Percentiles rank a stretch among this genome's conserved stretches.
Conservation (phyloP, 2,329 filamentous ascomycete genomes). For the Pseudonectria foliicola region DNA sequence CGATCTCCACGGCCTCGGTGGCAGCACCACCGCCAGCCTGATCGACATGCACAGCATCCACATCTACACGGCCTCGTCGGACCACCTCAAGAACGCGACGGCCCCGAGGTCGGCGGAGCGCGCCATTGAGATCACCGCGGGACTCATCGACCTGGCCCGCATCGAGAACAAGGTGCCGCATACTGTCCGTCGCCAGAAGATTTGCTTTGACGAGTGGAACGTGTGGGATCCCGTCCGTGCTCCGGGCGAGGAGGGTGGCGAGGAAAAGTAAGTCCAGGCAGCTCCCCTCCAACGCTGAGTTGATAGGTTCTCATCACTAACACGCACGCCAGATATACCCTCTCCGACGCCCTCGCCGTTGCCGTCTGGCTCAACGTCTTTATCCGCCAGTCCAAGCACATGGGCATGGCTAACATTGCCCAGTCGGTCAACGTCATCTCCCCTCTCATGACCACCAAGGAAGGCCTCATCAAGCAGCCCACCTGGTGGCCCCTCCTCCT, state of each 20-base stretch:
- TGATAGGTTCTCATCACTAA: too few species aligned
- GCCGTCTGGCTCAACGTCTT: slow-evolving; percentile 71
- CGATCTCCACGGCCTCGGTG: slow-evolving; percentile 26
- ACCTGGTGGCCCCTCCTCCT: slow-evolving; percentile 70
- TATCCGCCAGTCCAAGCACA: slow-evolving; percentile 59
- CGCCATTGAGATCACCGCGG: slow-evolving; percentile 62
- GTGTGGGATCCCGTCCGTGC: slow-evolving; percentile 71
- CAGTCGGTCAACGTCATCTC: slow-evolving; percentile 74
- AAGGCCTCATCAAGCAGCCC: slow-evolving; percentile 61
- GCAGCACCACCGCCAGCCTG: slow-evolving; percentile 32
- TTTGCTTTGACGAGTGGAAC: slow-evolving; percentile 84
- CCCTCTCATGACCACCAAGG: slow-evolving; percentile 63
- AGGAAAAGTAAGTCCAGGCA: slow-evolving; percentile 46
- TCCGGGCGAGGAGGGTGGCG: slow-evolving; percentile 63
- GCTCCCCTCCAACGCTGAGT: too few species aligned
- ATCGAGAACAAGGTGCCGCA: slow-evolving; percentile 59
- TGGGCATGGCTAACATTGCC: slow-evolving; percentile 75
- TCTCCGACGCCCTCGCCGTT: slow-evolving; percentile 71
- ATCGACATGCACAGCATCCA: slow-evolving; percentile 81
- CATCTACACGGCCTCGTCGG: slow-evolving; percentile 59
- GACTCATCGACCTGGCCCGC: slow-evolving; percentile 65
- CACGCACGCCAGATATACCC: slow-evolving; percentile 45
- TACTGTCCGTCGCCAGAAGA: slow-evolving; percentile 54
- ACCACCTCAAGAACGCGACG: slow-evolving; percentile 44
- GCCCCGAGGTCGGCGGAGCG: slow-evolving; percentile 65